Evolutionary conservation across 352 stramenopile species (phyloP), one percentile per base, ranked within the genome.

Genomic region (Blastocystis sp.): DNA sequence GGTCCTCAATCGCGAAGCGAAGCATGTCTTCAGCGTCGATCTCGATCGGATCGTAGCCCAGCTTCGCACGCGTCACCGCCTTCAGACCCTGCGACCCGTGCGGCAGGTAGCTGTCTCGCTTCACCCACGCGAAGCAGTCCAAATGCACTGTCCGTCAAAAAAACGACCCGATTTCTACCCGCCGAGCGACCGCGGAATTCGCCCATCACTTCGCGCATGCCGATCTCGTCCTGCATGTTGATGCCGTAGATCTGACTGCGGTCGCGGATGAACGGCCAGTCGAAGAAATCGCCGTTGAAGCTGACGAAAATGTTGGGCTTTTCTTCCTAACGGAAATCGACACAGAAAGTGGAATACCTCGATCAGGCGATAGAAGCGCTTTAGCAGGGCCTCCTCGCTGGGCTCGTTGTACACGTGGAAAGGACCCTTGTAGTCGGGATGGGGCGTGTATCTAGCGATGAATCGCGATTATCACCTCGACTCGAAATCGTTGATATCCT

Each of bases 271-370:
- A 98, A 99, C 0, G 96, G 96, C 96, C 95, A 99, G 93, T 99
- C 97, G 90, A 99, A 99, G 86, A 96, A 98, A 90, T 99, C 97
- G 62, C 97, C 97, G 92, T 99, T 99, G 91, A 98, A 99, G 14
- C 96, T 99, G 34, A 99, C 96, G 82, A 98, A 98, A 90, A 99
- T 97, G 91, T 99, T 96, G 23, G 97, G 97, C 67, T 93, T 92
- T n/a, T 94, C 89, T 41, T 96, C 93, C 60, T 94, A 90, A 38
- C 2, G 34, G 92, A 93, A 94, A 88, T 76, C n/a, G 28, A 34
- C 0, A 34, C 21, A 7, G n/a, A 62, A 34, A 53, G 0, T 17
- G 53, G 21, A 40, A 21, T 38, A 88, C 88, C 23, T 88, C 45
- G 34, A 91, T 70, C 77, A 92, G 90, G 34, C 45, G n/a, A 38